Base-by-base conservation (phyloP, 257 asterid species). In the Nicotiana sylvestris region DNA sequence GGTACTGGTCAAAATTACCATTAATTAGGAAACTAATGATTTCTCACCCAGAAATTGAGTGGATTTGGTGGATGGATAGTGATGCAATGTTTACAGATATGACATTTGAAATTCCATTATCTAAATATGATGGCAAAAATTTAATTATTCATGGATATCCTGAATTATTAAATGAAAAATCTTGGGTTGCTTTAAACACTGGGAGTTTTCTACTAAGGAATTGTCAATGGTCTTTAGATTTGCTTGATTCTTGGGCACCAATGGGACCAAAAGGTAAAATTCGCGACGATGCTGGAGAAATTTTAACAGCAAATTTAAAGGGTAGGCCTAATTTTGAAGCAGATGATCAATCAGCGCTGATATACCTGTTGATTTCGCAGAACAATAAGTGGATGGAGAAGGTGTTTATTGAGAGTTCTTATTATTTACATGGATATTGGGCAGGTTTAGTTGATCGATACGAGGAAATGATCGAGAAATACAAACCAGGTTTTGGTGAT, bases 61-160 rank as follows among this genome's bases (percentile, higher is more conserved):
- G 90, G 88, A 32, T 89, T 46, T 89, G 93, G 92, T 89, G 91
- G 93, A 85, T 90, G 84, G 91, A 90, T 21, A 85, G 88, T 67
- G 91, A 89, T 81, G 91, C 92, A 2, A 81, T 90, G 79, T 86
- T 90, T 79, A 91, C 92, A 1, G 91, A 89, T 6, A 86, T 88
- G 90, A 35, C 16, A 2, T 89, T 91, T 5, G 89, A 89, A 51
- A 74, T 89, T 61, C 92, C 92, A 0, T 35, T 85, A 9, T 29
- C 68, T 0, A 88, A 74, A 56, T 89, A 89, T 37, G 60, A 87
- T 4, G 46, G 43, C 1, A 61, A 77, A 35, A 91, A 88, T 57
- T 49, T 86, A 64, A 88, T 90, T 5, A 78, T 88, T 33, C 90
- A 90, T 65, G 91, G 91, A 7, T 85, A 83, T 29, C 89, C 81